A percentile compares a stretch with the other conserved stretches of the same genome.
phyloP scores from a whole-genome alignment of 2,329 filamentous ascomycete genomes.

The Phaeosphaeriaceae sp. region DNA sequence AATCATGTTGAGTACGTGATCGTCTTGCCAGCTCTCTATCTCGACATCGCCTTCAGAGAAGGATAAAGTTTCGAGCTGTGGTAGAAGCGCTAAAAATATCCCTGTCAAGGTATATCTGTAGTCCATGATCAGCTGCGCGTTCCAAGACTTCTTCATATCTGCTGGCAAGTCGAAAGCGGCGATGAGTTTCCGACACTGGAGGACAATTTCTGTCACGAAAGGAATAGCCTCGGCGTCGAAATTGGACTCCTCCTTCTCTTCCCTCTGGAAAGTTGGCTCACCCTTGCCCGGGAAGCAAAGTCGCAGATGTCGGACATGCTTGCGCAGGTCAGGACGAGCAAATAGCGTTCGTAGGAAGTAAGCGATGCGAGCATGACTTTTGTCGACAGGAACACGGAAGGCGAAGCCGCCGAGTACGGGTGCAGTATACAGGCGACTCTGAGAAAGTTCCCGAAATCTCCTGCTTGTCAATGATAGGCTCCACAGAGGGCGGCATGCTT shows the following conservation, averaged over 20 bases:
- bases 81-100: conserved; percentile 9
- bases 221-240: background rate
- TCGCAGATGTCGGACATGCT: conserved; percentile 16
- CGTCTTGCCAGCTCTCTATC: background rate
- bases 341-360: conserved; percentile 9
- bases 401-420: conserved; percentile 7
- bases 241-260: conserved; percentile 2
- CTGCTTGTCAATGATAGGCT: conserved; percentile 21
- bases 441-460: conserved; percentile 14
- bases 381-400: background rate
- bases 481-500: conserved; percentile 5
- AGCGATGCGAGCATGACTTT: background rate
- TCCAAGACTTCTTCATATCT: conserved; percentile 2
- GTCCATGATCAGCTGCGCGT: background rate
- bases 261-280: background rate
- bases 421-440: conserved; percentile 10
- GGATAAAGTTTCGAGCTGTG: conserved; percentile 15
- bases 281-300: conserved; percentile 7
- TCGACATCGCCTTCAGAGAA: conserved; percentile 5
- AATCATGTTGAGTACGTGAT: conserved; percentile 1
- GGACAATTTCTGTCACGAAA: background rate
- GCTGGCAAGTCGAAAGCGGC: conserved; percentile 7
- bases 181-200: background rate
- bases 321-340: conserved; percentile 7
- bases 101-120: background rate